phyloP scores from a whole-genome alignment of 2,329 filamentous ascomycete species.

The Hysterium pulicare region DNA sequence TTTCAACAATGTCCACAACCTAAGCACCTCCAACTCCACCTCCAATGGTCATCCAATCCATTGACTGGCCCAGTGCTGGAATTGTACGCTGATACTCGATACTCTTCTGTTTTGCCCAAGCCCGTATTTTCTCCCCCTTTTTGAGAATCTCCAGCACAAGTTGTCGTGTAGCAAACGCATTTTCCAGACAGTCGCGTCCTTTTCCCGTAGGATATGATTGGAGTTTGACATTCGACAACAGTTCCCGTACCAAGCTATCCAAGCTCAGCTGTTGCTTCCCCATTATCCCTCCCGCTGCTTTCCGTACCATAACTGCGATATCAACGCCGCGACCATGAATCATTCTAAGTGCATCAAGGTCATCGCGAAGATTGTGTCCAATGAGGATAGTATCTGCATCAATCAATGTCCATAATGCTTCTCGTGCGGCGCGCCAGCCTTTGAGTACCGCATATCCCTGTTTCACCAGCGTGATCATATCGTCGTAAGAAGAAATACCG shows the following conservation, averaged over 20 bases:
- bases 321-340: constrained; percentile 33
- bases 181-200: constrained; percentile 50
- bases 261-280: constrained; percentile 29
- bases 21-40: too few species aligned
- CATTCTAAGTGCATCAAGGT: constrained; percentile 33
- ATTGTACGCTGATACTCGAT: constrained; percentile 22
- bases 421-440: constrained; percentile 30
- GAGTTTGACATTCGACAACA: constrained; percentile 10
- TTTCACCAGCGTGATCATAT: constrained; percentile 25
- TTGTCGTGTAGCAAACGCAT: constrained; percentile 50
- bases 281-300: constrained; percentile 29
- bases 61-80: too few species aligned
- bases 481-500: constrained; percentile 19
- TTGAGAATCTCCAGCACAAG: constrained; percentile 47
- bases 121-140: constrained; percentile 34
- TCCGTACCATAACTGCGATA: constrained; percentile 28
- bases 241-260: constrained; percentile 25
- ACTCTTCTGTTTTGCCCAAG: constrained; percentile 33
- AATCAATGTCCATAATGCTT: constrained; percentile 27
- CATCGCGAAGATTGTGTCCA: constrained; percentile 30
- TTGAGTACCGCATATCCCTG: constrained; percentile 30
- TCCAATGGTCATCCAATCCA: too few species aligned
- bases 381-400: constrained; percentile 33
- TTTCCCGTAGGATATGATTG: constrained; percentile 11
- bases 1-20: too few species aligned